These are phyloP conservation scores for Neurospora crassa DNA, from an alignment of 2,329 filamentous ascomycete species.

Conservation along the genomic window DNA sequence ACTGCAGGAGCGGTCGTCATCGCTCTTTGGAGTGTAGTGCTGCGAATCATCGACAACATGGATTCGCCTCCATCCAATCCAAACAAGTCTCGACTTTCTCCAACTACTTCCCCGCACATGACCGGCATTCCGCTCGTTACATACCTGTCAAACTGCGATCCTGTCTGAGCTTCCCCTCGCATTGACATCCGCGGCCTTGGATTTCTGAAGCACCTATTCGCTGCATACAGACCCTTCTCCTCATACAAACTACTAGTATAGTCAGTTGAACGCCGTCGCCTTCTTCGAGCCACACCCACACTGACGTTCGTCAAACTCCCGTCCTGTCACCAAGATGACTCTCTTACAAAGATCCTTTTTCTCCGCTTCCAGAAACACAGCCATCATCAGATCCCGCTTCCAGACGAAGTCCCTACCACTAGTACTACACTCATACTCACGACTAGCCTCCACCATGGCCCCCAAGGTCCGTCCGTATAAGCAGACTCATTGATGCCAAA, in stretches of 20 bases:
- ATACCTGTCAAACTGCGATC: neutral
- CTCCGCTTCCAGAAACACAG: slow-evolving; percentile 15
- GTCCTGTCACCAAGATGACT: slow-evolving; percentile 7
- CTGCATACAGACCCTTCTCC: neutral
- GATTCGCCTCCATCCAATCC: neutral
- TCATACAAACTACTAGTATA: neutral
- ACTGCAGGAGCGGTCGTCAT: neutral
- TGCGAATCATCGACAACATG: neutral
- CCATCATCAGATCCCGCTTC: slow-evolving; percentile 18
- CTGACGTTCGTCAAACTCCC: neutral
- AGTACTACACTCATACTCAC: slow-evolving; percentile 13
- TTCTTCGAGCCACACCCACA: neutral
- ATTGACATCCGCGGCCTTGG: neutral
- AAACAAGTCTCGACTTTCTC: neutral
- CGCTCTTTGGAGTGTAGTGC: neutral
- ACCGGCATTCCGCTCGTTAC: neutral
- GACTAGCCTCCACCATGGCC: slow-evolving; percentile 35
- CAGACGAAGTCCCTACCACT: slow-evolving; percentile 20
- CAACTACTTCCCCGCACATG: neutral
- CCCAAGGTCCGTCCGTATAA: slow-evolving; percentile 29
- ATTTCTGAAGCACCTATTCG: neutral
- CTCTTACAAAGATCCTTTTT: slow-evolving; percentile 19
- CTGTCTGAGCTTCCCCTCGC: neutral
- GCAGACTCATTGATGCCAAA: neutral
- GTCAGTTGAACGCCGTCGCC: neutral